Evolutionary conservation across 306 rosid genomes (phyloP), one percentile per base, ranked within the genome.

Genomic region (Quercus berberidifolia): DNA sequence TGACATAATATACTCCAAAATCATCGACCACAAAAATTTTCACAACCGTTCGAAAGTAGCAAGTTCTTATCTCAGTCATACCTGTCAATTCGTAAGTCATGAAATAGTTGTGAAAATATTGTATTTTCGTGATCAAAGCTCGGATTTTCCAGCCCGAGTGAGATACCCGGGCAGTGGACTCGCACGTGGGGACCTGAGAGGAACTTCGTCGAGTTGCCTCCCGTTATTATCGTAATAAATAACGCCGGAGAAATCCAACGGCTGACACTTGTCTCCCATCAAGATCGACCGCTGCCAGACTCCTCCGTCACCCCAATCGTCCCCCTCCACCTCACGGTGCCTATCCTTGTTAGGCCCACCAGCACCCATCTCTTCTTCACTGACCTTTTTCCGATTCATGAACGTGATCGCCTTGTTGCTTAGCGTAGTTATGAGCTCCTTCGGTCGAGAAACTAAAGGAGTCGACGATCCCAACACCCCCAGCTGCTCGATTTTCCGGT

Each of bases 211-310:
- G 65, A 73, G 64, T 87, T 79, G 93, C 59, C 79, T 85, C 4
- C 99, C 98, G 72, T 79, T 26, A 33, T 69, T 71, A 28, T 95
- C 98, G 71, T 95, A 93, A 60, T 83, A 90, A 74, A 95, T 93
- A 0, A 52, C 93, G 31, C 97, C 99, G 0, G 97, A 89, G 81
- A 88, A 96, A 86, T 91, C 86, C 83, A 93, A 85, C 81, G 97
- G 99, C 76, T 89, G 89, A 5, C 98, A 93, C 82, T 96, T 96
- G 38, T 88, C 97, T 0, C 99, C 99, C 98, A 93, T 91, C 80
- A 91, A 17, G 52, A 91, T 96, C 79, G 91, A 76, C 83, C 85
- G 82, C 88, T 96, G 98, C 99, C 99, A 96, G 7, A 96, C 95
- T 25, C 99, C 99, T 1, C 95, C 99, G 82, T 90, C 80, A 33